Evolutionary conservation across 805 yeast genomes (phyloP).

Genomic region (Candida coleopterorum): DNA sequence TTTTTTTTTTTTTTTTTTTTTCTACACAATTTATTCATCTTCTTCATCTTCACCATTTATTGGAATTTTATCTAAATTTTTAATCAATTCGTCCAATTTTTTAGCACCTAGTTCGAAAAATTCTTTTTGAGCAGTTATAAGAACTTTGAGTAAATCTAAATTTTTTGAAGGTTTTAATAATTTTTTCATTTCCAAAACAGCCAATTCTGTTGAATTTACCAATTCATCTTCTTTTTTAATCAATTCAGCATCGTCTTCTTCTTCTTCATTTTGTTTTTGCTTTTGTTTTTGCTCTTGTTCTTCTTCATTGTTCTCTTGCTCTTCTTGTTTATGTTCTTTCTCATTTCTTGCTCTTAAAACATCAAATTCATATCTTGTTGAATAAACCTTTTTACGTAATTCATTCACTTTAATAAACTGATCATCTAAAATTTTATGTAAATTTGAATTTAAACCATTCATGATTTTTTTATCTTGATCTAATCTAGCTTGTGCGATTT

Average conservation of each 20-base stretch:
- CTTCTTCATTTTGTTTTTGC: no score
- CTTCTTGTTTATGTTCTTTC: conserved; percentile 46
- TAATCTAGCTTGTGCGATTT: conserved; percentile 62
- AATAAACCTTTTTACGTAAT: conserved; percentile 64
- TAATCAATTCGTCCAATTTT: conserved; percentile 27
- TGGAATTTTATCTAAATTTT: conserved; percentile 30
- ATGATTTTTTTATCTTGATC: conserved; percentile 65
- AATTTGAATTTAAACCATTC: conserved; percentile 52
- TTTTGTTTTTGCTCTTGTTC: no score
- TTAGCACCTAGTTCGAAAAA: conserved; percentile 36
- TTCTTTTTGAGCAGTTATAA: conserved; percentile 64
- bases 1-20: background rate
- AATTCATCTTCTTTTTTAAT: conserved; percentile 69
- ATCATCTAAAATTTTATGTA: conserved; percentile 48
- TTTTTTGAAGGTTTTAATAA: conserved; percentile 64
- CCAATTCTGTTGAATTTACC: conserved; percentile 71
- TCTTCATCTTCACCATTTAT: conserved; percentile 34
- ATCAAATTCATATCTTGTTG: conserved; percentile 67
- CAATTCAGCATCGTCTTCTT: no score
- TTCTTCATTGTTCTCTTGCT: conserved; percentile 54
- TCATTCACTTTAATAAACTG: conserved; percentile 58
- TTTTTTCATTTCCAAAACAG: conserved; percentile 75
- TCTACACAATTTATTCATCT: conserved; percentile 2
- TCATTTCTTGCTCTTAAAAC: conserved; percentile 50
- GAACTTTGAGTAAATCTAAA: conserved; percentile 58